phyloP scores from a whole-genome alignment of 768 basidiomycete genomes.

The Grammothele lineata region DNA sequence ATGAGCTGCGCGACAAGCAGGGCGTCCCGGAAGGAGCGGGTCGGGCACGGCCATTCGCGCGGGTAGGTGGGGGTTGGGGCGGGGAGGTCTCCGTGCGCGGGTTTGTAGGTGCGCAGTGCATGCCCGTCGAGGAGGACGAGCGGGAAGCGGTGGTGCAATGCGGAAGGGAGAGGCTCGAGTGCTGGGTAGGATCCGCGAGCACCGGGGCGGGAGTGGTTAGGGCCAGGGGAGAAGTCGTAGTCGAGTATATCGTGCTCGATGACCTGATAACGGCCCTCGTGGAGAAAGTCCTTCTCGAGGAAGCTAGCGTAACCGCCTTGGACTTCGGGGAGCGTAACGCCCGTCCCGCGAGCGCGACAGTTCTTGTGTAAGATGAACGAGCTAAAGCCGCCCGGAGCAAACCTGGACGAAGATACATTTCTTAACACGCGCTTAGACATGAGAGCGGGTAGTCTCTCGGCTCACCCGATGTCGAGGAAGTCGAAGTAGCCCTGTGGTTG shows the following conservation, averaged over 20 bases:
- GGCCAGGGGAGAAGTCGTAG: conserved; percentile 6
- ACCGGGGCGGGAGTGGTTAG: background rate
- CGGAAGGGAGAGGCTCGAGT: background rate
- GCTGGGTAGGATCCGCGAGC: too few species aligned
- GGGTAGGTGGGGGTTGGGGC: too few species aligned
- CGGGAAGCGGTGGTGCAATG: conserved; percentile 16
- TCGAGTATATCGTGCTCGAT: conserved; percentile 10
- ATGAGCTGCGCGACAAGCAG: too few species aligned
- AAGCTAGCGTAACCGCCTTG: conserved; percentile 9
- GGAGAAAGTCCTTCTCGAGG: conserved; percentile 4
- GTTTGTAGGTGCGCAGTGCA: conserved; percentile 22
- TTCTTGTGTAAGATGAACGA: background rate
- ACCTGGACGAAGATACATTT: background rate
- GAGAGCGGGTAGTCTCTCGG: too few species aligned
- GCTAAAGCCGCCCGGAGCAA: conserved; percentile 3
- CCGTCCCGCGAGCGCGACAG: conserved; percentile 5
- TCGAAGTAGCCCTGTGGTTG: too few species aligned
- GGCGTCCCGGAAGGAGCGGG: too few species aligned
- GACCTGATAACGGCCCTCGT: conserved; percentile 5
- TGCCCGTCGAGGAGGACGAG: conserved; percentile 33
- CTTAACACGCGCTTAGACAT: too few species aligned
- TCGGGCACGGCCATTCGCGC: too few species aligned
- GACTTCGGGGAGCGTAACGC: conserved; percentile 11
- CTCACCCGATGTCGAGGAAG: too few species aligned
- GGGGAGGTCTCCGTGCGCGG: too few species aligned